Conservation (phyloP, 148 eudicot genomes). For the Cornus suecica region DNA sequence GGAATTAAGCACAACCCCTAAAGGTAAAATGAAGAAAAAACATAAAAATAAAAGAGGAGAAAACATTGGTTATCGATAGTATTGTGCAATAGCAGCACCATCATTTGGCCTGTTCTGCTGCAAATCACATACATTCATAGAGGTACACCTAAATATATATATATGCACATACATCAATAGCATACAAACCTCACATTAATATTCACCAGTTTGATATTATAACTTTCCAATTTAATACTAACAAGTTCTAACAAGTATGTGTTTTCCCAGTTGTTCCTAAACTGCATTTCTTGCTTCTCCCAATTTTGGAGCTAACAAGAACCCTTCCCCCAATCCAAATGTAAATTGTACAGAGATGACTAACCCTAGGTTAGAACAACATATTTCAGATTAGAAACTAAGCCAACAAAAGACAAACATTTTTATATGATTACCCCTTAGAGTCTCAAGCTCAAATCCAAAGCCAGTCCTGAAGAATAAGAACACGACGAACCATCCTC, state of each 20-base stretch:
- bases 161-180: not conserved
- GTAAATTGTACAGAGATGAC: not conserved
- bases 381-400: not conserved
- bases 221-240: slow-evolving; percentile 7
- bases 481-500: slow-evolving; percentile 23
- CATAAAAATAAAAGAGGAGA: not conserved
- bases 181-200: not conserved
- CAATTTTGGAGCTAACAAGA: slow-evolving; percentile 7
- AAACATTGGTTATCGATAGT: not conserved
- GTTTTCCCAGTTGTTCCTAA: slow-evolving; percentile 1
- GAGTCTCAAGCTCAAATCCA: slow-evolving; percentile 68
- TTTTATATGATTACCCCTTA: slow-evolving; percentile 24
- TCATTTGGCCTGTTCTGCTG: not conserved
- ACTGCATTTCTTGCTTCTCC: slow-evolving; percentile 8
- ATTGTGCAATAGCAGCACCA: not conserved
- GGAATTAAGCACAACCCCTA: not conserved
- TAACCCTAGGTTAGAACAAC: not conserved
- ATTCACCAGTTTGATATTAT: not conserved
- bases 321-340: not conserved
- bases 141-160: not conserved
- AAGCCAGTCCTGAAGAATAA: slow-evolving; percentile 23
- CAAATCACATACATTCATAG: not conserved
- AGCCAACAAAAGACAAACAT: not conserved
- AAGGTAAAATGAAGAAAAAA: too few relatives aligned
- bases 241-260: slow-evolving; percentile 11